Base-by-base conservation (phyloP, 78 protist genomes). In the Dictyostelium brefeldianum region DNA sequence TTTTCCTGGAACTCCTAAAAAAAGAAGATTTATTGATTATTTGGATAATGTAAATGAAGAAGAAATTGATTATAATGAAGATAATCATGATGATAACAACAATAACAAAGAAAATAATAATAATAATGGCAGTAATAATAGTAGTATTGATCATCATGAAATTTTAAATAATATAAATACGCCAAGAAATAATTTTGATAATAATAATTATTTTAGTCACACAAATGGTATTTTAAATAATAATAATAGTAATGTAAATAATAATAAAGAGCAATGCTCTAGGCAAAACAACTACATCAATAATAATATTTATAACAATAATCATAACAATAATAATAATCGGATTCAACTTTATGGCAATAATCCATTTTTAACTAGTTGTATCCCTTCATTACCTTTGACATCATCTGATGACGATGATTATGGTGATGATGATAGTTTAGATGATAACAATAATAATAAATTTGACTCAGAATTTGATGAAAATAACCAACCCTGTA, bases 381-480 rank as follows among this genome's bases (percentile, higher is more conserved):
- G 43, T 10, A 57, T 57, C 1, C 67, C 67, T 22, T n/a, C 67
- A 57, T 22, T 57, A 57, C 67, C 67, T 1, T 57, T 57, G 9
- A 22, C 67, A 57, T 57, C 67, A 57, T 57, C 31, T n/a, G 31
- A 57, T n/a, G 22, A 57, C 18, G 15, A 56, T 17, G 64, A 5
- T 56, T 20, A 18, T 56, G 64, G 8, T 54, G 64, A 18, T 18
- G 64, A 56, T 56, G 64, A 56, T 56, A 22, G 10, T 0, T 7
- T 18, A 22, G 67, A 57, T 20, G 67, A 57, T 12, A 51, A 51
- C 4, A 51, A 51, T 51, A 51, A 51, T 64, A 64, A 64, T 22
- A 41, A 64, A 64, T 25, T 22, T 12, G 73, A 64, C 27, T 64
- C 73, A 64, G 73, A 64, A 12, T 64, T 64, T 64, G 73, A 64